Evolutionary conservation across 345 rosid genomes (phyloP).

Genomic region (Brassica rapa): DNA sequence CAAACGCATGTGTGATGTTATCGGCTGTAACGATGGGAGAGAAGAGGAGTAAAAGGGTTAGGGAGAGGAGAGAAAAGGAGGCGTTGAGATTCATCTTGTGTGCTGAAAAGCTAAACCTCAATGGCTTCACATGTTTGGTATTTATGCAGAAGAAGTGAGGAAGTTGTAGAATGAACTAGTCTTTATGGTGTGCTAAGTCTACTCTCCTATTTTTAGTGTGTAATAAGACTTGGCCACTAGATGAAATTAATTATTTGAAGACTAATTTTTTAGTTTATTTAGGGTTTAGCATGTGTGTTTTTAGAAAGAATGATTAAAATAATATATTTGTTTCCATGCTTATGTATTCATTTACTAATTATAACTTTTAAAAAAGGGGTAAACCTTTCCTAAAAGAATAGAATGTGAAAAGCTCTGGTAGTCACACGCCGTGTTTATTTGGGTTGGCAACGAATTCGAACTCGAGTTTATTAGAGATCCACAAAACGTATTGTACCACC

Average conservation of each 20-base stretch:
- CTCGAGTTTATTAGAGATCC: too few relatives aligned
- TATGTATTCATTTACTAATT: background rate
- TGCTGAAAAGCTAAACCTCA: slow-evolving; percentile 28
- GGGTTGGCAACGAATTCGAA: too few relatives aligned
- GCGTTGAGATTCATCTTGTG: slow-evolving; percentile 39
- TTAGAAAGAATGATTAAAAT: too few relatives aligned
- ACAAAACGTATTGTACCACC: too few relatives aligned
- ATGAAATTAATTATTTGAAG: background rate
- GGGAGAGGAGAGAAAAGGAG: slow-evolving; percentile 25
- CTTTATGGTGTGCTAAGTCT: slow-evolving; percentile 31
- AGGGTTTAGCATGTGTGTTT: background rate
- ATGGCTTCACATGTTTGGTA: slow-evolving; percentile 24
- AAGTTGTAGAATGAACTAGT: slow-evolving; percentile 16
- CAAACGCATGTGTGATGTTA: slow-evolving; percentile 49
- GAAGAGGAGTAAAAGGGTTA: slow-evolving; percentile 34
- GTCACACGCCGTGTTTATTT: too few relatives aligned
- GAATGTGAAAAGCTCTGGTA: too few relatives aligned
- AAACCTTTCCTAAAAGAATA: too few relatives aligned
- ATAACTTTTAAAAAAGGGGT: too few relatives aligned
- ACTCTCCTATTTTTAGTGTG: slow-evolving; percentile 36
- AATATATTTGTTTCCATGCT: background rate
- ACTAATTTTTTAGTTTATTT: background rate
- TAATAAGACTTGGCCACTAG: slow-evolving; percentile 31
- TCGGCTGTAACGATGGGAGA: slow-evolving; percentile 37
- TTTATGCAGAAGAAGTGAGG: slow-evolving; percentile 23